Conservation (phyloP, 2,329 filamentous ascomycete species). For the Trichoderma afroharzianum region DNA sequence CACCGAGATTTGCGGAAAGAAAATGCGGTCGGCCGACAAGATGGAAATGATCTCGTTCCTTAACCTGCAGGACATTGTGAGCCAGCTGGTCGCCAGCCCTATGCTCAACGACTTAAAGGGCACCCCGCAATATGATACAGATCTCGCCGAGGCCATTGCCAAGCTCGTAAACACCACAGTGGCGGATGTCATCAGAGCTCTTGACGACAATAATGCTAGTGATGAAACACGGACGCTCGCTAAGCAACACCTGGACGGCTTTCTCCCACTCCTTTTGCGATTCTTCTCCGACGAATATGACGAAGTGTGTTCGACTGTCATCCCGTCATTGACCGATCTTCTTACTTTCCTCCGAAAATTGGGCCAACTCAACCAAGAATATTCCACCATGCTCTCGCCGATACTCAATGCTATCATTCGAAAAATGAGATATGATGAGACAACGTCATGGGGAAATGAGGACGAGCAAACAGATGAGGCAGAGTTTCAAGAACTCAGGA, state of each 20-base stretch:
- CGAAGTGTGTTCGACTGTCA: slow-evolving; percentile 94
- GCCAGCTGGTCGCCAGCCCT: slow-evolving; percentile 79
- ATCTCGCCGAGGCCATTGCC: slow-evolving; percentile 90
- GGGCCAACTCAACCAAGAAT: slow-evolving; percentile 66
- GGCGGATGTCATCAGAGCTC: slow-evolving; percentile 78
- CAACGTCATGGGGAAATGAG: slow-evolving; percentile 86
- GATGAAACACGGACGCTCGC: slow-evolving; percentile 68
- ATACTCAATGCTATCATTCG: slow-evolving; percentile 87
- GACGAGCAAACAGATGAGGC: slow-evolving; percentile 95
- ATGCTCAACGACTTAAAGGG: slow-evolving; percentile 73
- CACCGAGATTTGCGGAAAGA: slow-evolving; percentile 94
- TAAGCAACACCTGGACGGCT: slow-evolving; percentile 76
- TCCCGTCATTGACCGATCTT: slow-evolving; percentile 87
- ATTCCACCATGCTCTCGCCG: slow-evolving; percentile 77
- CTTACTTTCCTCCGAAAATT: slow-evolving; percentile 86
- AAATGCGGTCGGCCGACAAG: slow-evolving; percentile 94
- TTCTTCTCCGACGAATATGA: slow-evolving; percentile 99
- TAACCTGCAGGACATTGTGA: slow-evolving; percentile 79
- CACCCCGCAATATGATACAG: slow-evolving; percentile 87
- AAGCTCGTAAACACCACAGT: slow-evolving; percentile 92
- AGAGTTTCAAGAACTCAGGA: slow-evolving; percentile 92
- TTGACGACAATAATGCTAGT: slow-evolving; percentile 64
- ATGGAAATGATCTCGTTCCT: slow-evolving; percentile 89
- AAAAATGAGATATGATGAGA: slow-evolving; percentile 98
- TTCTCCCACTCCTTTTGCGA: slow-evolving; percentile 81